Evolutionary conservation across 176 grass and related monocot genomes (phyloP), one percentile per base, ranked within the genome.

Genomic region (Elaeis guineensis): DNA sequence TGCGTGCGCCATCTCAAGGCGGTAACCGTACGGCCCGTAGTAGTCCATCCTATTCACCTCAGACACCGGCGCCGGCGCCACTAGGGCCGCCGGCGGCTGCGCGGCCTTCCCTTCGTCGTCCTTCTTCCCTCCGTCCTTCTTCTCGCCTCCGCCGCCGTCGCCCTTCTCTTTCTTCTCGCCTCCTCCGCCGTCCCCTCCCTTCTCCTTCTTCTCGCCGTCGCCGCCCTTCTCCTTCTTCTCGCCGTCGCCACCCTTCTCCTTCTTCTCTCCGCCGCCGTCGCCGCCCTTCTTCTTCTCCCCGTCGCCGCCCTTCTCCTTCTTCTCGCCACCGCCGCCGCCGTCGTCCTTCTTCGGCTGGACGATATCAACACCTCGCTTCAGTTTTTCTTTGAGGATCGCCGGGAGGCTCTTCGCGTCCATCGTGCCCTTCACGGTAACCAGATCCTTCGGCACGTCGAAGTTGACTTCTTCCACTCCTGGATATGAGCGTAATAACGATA

Each of bases 391-490:
- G 61, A 82, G 79, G 20, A 66, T 22, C 30, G 56, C 61, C 7
- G 56, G 67, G 6, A 82, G 73, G 49, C 26, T 64, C 62, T 82
- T 82, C 54, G 50, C 50, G 72, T 82, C 62, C 79, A 82, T 82
- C 29, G 67, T 82, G 62, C 79, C 79, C 61, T 67, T 76, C n/a
- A 82, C 73, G 29, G 73, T 82, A 18, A 77, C 68, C 24, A 71
- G 62, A 53, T 77, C 62, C 62, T 57, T 77, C 18, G 28, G 56
- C 3, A 21, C 69, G 73, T 77, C 79, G 17, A 82, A 62, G 16
- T 32, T 72, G 30, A 82, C 79, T 23, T 67, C 30, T 18, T 82
- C 64, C 62, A 82, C 79, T 8, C 78, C 78, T 81, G 17, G 20
- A 24, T 21, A 23, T 35, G 2, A 0, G 1, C 53, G 28, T 49